Evolutionary conservation across 768 basidiomycete genomes (phyloP), one percentile per base, ranked within the genome.

Genomic region (Suillus placidus): DNA sequence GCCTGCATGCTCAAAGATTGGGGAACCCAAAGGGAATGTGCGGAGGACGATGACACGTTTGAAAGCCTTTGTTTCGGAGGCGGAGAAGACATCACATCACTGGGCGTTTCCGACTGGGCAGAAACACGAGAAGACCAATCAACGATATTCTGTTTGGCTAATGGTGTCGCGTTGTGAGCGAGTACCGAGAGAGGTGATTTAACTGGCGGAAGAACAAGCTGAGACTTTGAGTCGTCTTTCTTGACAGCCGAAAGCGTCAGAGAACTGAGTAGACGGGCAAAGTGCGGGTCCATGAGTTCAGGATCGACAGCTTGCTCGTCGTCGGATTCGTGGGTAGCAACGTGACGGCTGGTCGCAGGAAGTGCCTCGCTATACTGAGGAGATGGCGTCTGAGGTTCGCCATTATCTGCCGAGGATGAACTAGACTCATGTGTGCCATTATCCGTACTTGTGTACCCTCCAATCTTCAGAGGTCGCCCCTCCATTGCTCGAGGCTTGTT

Each of bases 321-420:
- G 52, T 79, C 78, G n/a, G 76, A 74, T 60, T 79, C 73, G 63
- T 74, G 75, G 37, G 76, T 73, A 5, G 70, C 69, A 14, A 67
- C 55, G 35, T 68, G 64, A 62, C 26, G 67, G 66, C 72, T 64
- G 49, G 52, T 45, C 64, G 65, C 69, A 37, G 77, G 69, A 38
- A 77, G 67, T 7, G 85, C 73, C 60, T 83, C 80, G 47, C 81
- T 80, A 72, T 83, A 85, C 64, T 84, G 81, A 0, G 88, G 85
- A n/a, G 88, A 89, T 16, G 88, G 88, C 0, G 86, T 88, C 68
- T 86, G 85, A 10, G 85, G 87, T 70, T 85, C 88, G 51, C 81
- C 82, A 63, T 85, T 86, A 67, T 88, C 86, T 40, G 80, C 82
- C 54, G 85, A 88, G 45, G 88, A 88, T 23, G 88, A 89, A 71